These are phyloP conservation scores for Huntiella savannae DNA, from an alignment of 2,329 filamentous ascomycete genomes.

Conservation along the genomic window DNA sequence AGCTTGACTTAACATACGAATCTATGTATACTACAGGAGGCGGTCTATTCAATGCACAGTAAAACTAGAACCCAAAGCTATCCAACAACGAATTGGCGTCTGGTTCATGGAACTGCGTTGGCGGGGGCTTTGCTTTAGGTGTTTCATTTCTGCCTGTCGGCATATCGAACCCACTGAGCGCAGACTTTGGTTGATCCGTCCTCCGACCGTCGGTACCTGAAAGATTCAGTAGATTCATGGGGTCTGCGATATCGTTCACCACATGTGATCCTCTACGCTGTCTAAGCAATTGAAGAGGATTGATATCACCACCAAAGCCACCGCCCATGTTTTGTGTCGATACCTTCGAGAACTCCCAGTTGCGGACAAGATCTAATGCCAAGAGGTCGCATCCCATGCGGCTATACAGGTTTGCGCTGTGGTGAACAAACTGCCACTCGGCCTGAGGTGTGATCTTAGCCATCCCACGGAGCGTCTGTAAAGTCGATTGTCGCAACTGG, in stretches of 20 bases:
- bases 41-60: background rate
- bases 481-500: constrained; percentile 60
- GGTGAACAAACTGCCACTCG: constrained; percentile 78
- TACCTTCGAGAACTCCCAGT: constrained; percentile 60
- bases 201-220: constrained; percentile 15
- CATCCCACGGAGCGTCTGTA: constrained; percentile 72
- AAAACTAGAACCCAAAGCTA: constrained; percentile 64
- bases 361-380: constrained; percentile 65
- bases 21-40: too few species aligned
- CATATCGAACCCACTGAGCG: background rate
- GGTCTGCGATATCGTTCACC: constrained; percentile 45
- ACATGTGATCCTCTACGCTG: constrained; percentile 56
- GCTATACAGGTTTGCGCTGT: constrained; percentile 67
- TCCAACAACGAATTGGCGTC: constrained; percentile 75
- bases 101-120: constrained; percentile 81
- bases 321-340: constrained; percentile 11
- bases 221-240: constrained; percentile 23
- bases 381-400: constrained; percentile 88
- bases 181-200: constrained; percentile 16
- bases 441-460: constrained; percentile 58
- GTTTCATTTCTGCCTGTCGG: constrained; percentile 16
- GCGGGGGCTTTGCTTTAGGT: constrained; percentile 33
- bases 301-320: constrained; percentile 28
- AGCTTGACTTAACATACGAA: too few species aligned
- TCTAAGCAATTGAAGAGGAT: constrained; percentile 46